Base-by-base conservation (phyloP, 495 filamentous ascomycete genomes). In the Podospora anserina region DNA sequence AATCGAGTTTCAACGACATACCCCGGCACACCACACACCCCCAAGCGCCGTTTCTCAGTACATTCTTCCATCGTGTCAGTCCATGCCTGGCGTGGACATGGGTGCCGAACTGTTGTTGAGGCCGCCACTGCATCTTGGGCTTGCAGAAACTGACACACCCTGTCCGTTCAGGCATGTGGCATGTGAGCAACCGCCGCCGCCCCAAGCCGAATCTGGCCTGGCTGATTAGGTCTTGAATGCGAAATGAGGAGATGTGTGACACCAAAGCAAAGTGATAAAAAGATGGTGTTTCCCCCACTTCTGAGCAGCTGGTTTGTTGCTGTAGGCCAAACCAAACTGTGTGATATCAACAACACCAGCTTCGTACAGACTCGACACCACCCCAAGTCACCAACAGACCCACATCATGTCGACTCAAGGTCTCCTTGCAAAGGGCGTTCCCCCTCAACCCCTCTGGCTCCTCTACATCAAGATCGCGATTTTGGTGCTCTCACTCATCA, bases 401-500 rank as follows among this genome's bases (percentile, higher is more conserved):
- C 15, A 26, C 68, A 71, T 20, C 39, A 80, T 80, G 78, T 57
- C 64, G 32, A 62, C 66, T 7, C 72, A 71, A 54, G 74, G 76
- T 27, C 69, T 82, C 4, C 54, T 73, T 15, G 72, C 63, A 58
- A 74, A 64, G 54, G 78, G 78, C 55, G 76, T 75, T 3, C 81
- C 80, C 62, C 68, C 72, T 27, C 68, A 70, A 54, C 78, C 78
- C 1, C 66, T 62, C 7, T 80, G 76, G 72, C 63, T 79, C 13
- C 62, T 76, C 4, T 78, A 75, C 65, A 67, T 79, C 62, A 75
- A 76, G 68, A 73, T 69, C 59, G 72, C 69, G 59, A 75, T 82
- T 53, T 28, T 83, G 60, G 71, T 80, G 9, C 74, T 83, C 27
- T 79, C 80, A 0, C 20, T 77, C 54, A 66, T 77, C 64, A 61